Conservation (phyloP, 495 filamentous ascomycete genomes). For the Polyplosphaeria fusca region DNA sequence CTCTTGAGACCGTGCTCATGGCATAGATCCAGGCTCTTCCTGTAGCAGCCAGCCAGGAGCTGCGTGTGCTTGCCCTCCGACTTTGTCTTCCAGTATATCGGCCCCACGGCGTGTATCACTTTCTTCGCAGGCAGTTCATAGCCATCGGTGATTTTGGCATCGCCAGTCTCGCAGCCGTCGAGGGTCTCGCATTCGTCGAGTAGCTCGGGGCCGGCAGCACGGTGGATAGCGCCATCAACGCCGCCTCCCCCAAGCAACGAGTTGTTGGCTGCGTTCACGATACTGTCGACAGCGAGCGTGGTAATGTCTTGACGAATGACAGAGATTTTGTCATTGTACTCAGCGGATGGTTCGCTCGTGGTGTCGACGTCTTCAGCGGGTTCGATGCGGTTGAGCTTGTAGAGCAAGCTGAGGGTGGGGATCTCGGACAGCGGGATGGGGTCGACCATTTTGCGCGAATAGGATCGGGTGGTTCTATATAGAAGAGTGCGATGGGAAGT, state of each 20-base stretch:
- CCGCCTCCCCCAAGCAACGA: slow-evolving; percentile 80
- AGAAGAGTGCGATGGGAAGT: not conserved
- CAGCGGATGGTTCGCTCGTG: slow-evolving; percentile 13
- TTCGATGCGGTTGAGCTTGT: slow-evolving; percentile 45
- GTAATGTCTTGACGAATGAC: slow-evolving; percentile 81
- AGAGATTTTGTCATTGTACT: slow-evolving; percentile 68
- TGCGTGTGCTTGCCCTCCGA: slow-evolving; percentile 45
- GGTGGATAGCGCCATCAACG: slow-evolving; percentile 71
- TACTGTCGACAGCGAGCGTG: slow-evolving; percentile 70
- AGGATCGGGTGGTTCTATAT: not conserved
- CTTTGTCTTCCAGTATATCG: slow-evolving; percentile 58
- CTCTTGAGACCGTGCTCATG: slow-evolving; percentile 60
- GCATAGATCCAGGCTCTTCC: slow-evolving; percentile 67
- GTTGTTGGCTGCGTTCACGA: slow-evolving; percentile 89
- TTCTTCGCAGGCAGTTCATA: slow-evolving; percentile 71
- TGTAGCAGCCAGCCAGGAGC: slow-evolving; percentile 69
- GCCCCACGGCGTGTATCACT: slow-evolving; percentile 89
- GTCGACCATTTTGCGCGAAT: slow-evolving; percentile 23
- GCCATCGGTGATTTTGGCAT: slow-evolving; percentile 77
- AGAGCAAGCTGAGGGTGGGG: slow-evolving; percentile 63
- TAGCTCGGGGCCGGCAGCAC: slow-evolving; percentile 68
- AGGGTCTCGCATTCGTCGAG: slow-evolving; percentile 67
- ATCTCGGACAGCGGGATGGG: slow-evolving; percentile 51
- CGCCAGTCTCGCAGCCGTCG: slow-evolving; percentile 70
- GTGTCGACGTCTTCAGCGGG: slow-evolving; percentile 24